Base-by-base conservation (phyloP, 768 basidiomycete genomes). In the Stropharia rugosoannulata region DNA sequence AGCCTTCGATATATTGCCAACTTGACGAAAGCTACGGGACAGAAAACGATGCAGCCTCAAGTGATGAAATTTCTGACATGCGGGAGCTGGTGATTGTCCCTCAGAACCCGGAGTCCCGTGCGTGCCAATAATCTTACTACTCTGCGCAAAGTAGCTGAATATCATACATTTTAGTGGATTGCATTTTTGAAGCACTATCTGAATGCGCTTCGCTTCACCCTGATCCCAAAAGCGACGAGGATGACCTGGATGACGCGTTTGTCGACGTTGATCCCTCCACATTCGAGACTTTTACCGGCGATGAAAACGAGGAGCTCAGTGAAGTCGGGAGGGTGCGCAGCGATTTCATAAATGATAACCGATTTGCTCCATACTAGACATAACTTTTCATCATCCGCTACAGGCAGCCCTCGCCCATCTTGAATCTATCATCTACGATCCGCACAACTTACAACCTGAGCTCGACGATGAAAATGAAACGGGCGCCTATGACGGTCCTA, bases 321-420 rank as follows among this genome's bases (percentile, higher is more conserved):
- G 86, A 88, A 75, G 89, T 88, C 61, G 93, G 93, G 77, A 85
- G 90, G 88, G 91, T 93, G 87, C 90, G 93, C 89, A 90, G 86
- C 71, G 82, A 89, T 89, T 89, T 89, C 70, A 65, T 80, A 73
- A 86, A 86, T 77, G 72, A 86, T 78, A 80, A 73, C 68, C 89
- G 93, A 72, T 94, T 77, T 74, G 76, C 83, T 56, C 93, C 93
- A 64, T 95, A 95, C 84, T 95, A 89, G 89, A 81, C 72, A 64
- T 60, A 62, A 55, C 55, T 62, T 62, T 61, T 59, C 56, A 45
- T 56, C 39, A 36, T 19, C 47, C 57, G 22, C 60, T 59, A 62
- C 74, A 93, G 91, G 92, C 88, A 46, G 89, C 91, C 19, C 85
- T 93, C 56, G 86, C 80, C 13, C 83, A 93, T 72, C 79, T 94